These are phyloP conservation scores for Argentina anserina DNA, from an alignment of 306 rosid genomes.

Conservation along the genomic window DNA sequence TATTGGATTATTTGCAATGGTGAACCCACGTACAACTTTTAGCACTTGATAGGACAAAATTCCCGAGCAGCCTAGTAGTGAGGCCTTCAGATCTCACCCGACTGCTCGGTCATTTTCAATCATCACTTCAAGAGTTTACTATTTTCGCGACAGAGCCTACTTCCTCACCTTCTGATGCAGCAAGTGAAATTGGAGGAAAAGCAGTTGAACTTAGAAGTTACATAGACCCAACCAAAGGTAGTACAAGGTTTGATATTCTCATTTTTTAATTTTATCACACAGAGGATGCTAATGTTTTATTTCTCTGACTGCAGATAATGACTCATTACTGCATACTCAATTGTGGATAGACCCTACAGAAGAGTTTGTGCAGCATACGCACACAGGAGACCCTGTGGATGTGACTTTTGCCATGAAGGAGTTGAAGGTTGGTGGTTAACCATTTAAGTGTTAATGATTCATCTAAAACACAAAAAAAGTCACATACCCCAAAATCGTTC, in stretches of 20 bases:
- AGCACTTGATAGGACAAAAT: constrained; percentile 73
- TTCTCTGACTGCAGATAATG: constrained; percentile 60
- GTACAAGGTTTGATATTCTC: background rate
- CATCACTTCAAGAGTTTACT: constrained; percentile 95
- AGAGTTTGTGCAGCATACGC: constrained; percentile 84
- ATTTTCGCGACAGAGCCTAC: constrained; percentile 82
- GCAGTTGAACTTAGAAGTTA: constrained; percentile 92
- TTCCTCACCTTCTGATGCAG: constrained; percentile 63
- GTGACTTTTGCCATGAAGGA: constrained; percentile 94
- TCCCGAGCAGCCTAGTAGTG: constrained; percentile 76
- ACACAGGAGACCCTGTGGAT: constrained; percentile 78
- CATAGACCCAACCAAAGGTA: constrained; percentile 92
- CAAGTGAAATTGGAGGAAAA: constrained; percentile 85
- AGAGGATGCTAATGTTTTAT: constrained; percentile 20
- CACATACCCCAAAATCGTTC: background rate
- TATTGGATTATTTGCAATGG: constrained; percentile 90
- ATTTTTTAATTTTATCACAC: constrained; percentile 8
- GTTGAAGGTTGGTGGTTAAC: constrained; percentile 55
- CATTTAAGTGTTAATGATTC: background rate
- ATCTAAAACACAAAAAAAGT: background rate
- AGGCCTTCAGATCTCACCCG: constrained; percentile 88
- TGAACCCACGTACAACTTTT: constrained; percentile 81
- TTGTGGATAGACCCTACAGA: constrained; percentile 95
- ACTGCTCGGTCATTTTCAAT: constrained; percentile 80
- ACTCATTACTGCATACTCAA: constrained; percentile 74